Percentiles rank a stretch among this genome's conserved stretches.
Conservation (phyloP, 2,329 filamentous ascomycete genomes). For the Aureobasidium lini region DNA sequence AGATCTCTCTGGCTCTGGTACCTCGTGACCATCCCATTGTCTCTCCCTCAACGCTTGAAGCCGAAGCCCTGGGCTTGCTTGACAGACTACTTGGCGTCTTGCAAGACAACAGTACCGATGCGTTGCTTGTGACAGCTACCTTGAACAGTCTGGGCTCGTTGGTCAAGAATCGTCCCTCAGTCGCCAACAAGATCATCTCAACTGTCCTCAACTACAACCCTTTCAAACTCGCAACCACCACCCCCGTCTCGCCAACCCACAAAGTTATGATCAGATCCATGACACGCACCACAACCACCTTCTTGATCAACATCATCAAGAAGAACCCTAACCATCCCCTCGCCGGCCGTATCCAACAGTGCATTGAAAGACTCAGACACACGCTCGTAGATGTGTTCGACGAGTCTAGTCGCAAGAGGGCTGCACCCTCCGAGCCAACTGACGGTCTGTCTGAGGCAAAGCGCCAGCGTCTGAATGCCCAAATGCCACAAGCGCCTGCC, state of each 20-base stretch:
- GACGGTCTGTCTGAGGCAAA: slow-evolving; percentile 72
- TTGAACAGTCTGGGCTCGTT: slow-evolving; percentile 80
- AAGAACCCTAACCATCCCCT: slow-evolving; percentile 75
- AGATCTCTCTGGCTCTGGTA: slow-evolving; percentile 81
- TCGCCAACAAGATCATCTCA: slow-evolving; percentile 77
- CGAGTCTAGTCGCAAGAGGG: slow-evolving; percentile 70
- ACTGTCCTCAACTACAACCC: slow-evolving; percentile 89
- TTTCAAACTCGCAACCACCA: slow-evolving; percentile 59
- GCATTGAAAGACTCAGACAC: slow-evolving; percentile 75
- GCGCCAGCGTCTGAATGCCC: slow-evolving; percentile 61
- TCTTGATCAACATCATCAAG: slow-evolving; percentile 77
- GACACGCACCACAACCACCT: slow-evolving; percentile 81
- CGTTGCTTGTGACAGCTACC: slow-evolving; percentile 80
- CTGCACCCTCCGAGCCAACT: slow-evolving; percentile 60
- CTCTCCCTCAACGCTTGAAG: slow-evolving; percentile 73
- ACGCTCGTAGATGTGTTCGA: slow-evolving; percentile 72
- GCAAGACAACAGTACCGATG: slow-evolving; percentile 82
- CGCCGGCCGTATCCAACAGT: slow-evolving; percentile 70
- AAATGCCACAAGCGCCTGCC: slow-evolving; percentile 32
- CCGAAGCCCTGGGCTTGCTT: slow-evolving; percentile 82
- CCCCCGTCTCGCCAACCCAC: slow-evolving; percentile 67
- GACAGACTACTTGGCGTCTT: slow-evolving; percentile 80
- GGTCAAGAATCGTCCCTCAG: slow-evolving; percentile 70
- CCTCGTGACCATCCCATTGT: slow-evolving; percentile 76
- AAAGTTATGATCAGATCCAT: slow-evolving; percentile 86